Base-by-base conservation (phyloP, 768 basidiomycete genomes). In the Trametes cubensis region DNA sequence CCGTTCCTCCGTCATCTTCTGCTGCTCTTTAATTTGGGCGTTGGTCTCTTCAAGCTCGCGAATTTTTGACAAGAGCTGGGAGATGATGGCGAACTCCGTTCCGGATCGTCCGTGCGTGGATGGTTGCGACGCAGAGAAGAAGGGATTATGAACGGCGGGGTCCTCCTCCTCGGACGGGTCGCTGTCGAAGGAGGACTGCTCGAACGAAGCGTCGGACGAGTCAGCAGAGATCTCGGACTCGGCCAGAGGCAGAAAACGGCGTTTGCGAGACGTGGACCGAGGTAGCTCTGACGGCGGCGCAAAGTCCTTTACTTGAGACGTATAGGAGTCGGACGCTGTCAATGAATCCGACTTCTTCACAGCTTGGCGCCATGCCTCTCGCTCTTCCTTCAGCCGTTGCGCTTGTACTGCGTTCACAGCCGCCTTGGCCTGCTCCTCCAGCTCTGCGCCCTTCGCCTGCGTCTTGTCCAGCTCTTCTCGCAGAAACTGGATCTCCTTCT, bases 1-100 rank as follows among this genome's bases (percentile, higher is more conserved):
- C 61, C 86, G 85, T 41, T 76, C 76, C 6, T 80, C 74, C 0
- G 90, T 91, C 66, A 83, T 81, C 1, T 72, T 73, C 70, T 93
- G 91, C 63, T 89, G 85, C 58, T 80, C 76, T 21, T 84, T 76
- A 44, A 94, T 91, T 58, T 83, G 81, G 7, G 76, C 64, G 66
- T 94, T 94, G 2, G 89, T 83, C 41, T 85, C 81, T 68, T 94
- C 90, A 1, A 94, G 79, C 70, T 94, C 91, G 49, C 81, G 79
- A 53, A 94, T 89, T 75, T 94, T 94, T 17, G 76, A 70, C 45
- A 92, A 74, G 7, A 94, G 82, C 70, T 90, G 87, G 11, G 84
- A 78, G n/a, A 93, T 82, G 55, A 94, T 67, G 4, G 78, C 65
- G 73, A 76, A 65, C 79, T 84, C 73, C 3, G 61, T 52, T 3